Evolutionary conservation across 2,329 filamentous ascomycete genomes (phyloP).

Genomic region (Botrytis fragariae): DNA sequence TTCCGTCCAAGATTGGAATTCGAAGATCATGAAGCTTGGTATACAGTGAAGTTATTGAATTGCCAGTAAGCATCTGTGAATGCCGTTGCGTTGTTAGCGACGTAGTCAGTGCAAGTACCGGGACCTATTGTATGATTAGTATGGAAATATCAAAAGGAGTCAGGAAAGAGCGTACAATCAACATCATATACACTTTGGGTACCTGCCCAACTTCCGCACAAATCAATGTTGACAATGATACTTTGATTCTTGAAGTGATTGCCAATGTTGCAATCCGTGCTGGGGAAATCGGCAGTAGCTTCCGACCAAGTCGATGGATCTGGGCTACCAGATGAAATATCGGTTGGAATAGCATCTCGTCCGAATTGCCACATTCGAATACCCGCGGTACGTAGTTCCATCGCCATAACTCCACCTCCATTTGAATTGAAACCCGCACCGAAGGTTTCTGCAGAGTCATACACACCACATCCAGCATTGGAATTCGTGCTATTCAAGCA

Average conservation of each 20-base stretch:
- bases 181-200: slow-evolving; percentile 38
- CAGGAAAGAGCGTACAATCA: slow-evolving; percentile 29
- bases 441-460: slow-evolving; percentile 45
- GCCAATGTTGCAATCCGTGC: slow-evolving; percentile 65
- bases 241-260: slow-evolving; percentile 68
- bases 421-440: slow-evolving; percentile 53
- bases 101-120: slow-evolving; percentile 31
- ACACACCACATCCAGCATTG: slow-evolving; percentile 44
- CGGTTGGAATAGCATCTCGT: slow-evolving; percentile 44
- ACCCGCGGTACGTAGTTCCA: slow-evolving; percentile 46
- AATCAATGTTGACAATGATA: slow-evolving; percentile 78
- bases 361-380: slow-evolving; percentile 54
- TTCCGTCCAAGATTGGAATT: neutral
- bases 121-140: slow-evolving; percentile 25
- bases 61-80: slow-evolving; percentile 38
- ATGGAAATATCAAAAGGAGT: neutral
- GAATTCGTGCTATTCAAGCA: slow-evolving; percentile 44
- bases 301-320: slow-evolving; percentile 46
- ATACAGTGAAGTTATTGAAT: slow-evolving; percentile 35
- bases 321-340: slow-evolving; percentile 45
- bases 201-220: slow-evolving; percentile 89
- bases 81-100: slow-evolving; percentile 34
- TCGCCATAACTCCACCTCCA: slow-evolving; percentile 49
- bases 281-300: slow-evolving; percentile 48
- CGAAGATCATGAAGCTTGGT: slow-evolving; percentile 22